Evolutionary conservation across 163 green algal species (phyloP).

Genomic region (Scenedesmus sp.): DNA sequence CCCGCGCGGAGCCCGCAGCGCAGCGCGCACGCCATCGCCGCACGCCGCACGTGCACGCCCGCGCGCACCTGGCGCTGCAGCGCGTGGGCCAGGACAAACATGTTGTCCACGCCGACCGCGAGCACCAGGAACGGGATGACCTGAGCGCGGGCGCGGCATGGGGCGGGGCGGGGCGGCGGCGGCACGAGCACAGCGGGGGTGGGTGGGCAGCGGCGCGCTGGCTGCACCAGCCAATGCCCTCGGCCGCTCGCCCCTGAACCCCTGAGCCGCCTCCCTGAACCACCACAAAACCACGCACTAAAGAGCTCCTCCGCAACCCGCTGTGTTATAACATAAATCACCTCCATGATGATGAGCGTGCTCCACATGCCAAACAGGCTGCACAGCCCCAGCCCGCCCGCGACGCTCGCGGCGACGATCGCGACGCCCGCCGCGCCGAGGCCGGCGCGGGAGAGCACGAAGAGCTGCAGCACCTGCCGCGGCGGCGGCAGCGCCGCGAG

Average conservation of each 20-base stretch:
- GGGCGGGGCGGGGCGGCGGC: no score
- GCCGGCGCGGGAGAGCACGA: slow-evolving; percentile 64
- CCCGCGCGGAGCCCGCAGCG: no score
- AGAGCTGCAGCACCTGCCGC: slow-evolving; percentile 45
- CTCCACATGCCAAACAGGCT: slow-evolving; percentile 69
- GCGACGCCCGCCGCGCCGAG: slow-evolving; percentile 80
- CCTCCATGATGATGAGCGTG: slow-evolving; percentile 92
- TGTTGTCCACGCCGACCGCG: slow-evolving; percentile 96
- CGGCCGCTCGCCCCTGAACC: no score
- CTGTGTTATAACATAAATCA: no score
- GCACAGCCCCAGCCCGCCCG: slow-evolving; percentile 77
- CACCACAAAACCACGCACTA: no score
- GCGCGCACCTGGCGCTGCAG: slow-evolving; percentile 63
- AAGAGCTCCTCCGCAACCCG: no score
- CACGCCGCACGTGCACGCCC: no score
- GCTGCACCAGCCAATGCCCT: no score
- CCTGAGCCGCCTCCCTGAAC: no score
- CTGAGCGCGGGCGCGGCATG: no score
- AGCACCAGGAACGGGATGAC: slow-evolving; percentile 95
- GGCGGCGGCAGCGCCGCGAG: slow-evolving; percentile 66
- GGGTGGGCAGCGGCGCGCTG: neutral
- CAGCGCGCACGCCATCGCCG: neutral
- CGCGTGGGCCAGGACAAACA: slow-evolving; percentile 91
- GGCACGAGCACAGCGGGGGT: slow-evolving; percentile 66
- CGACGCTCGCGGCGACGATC: slow-evolving; percentile 76